Evolutionary conservation across 257 asterid species (phyloP), one percentile per base, ranked within the genome.

Genomic region (Petunia axillaris): DNA sequence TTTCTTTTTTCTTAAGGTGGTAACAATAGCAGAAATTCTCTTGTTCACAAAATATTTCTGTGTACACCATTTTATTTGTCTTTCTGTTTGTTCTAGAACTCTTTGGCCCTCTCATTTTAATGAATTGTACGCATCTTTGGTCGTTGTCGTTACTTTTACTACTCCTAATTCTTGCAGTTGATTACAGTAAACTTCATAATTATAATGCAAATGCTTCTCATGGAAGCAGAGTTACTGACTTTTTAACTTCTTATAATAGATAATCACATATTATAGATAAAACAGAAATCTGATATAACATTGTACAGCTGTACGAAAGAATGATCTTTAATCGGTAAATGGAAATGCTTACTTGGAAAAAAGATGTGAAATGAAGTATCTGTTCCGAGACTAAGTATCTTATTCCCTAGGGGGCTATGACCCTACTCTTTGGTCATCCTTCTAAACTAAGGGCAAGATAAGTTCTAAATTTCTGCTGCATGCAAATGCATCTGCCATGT

Each of bases 361-460:
- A 67, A 73, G 78, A 73, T 73, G 36, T 50, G 57, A 50, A 25
- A 48, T 10, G 6, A 50, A 73, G 35, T 71, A 71, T 48, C 35
- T 50, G 25, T 50, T 35, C 60, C 50, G 36, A 73, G 77, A 71
- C 35, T 48, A 71, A 46, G 44, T n/a, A 48, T 71, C 77, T 71
- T 36, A 35, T 73, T 65, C 25, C 46, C 78, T 50, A 36, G 3
- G 37, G 46, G 48, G 43, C 40, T 71, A 8, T 71, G 77, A 48
- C 48, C 43, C 77, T 50, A 48, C 13, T 35, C 44, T 71, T 41
- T 71, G 48, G 60, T 71, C 77, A 48, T 25, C 77, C 78, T 73
- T 73, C 46, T 62, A 73, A n/a, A 35, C 50, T 60, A 40, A 73
- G 62, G 46, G 3, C 14, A 50, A 50, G 36, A 73, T 50, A 50